phyloP scores from a whole-genome alignment of 352 stramenopile species.

The Pythium rhizo-oryzae region DNA sequence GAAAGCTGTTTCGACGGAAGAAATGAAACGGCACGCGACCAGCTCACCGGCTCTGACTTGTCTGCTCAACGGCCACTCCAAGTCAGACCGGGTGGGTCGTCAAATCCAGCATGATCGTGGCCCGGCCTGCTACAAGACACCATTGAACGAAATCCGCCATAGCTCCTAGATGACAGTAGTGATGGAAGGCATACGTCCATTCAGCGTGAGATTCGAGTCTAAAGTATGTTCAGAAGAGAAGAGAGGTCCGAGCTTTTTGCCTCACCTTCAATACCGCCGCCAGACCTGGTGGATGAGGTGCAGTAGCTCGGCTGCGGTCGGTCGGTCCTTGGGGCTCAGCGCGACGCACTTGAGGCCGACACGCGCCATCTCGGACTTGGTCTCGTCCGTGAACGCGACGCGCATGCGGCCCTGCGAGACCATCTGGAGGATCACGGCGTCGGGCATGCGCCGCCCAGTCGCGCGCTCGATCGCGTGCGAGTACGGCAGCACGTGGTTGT shows the following conservation, averaged over 20 bases:
- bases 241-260: background rate
- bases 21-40: background rate
- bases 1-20: constrained; percentile 1
- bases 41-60: background rate
- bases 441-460: constrained; percentile 17
- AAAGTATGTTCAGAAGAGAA: background rate
- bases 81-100: no score
- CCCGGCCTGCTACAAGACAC: no score
- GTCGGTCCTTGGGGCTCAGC: constrained; percentile 11
- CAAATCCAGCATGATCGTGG: no score
- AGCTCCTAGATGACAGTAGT: background rate
- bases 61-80: background rate
- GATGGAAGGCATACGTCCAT: background rate
- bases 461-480: constrained; percentile 15
- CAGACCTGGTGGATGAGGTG: constrained; percentile 18
- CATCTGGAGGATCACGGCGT: constrained; percentile 16
- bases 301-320: constrained; percentile 15
- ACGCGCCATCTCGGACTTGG: constrained; percentile 14
- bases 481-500: constrained; percentile 32
- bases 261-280: constrained; percentile 4
- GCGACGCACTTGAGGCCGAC: constrained; percentile 21
- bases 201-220: background rate
- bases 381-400: constrained; percentile 17
- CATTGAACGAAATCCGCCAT: background rate
- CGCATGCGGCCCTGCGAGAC: constrained; percentile 23